Conservation (phyloP, 164 flowering plant genomes). For the Tetracentron sinense region DNA sequence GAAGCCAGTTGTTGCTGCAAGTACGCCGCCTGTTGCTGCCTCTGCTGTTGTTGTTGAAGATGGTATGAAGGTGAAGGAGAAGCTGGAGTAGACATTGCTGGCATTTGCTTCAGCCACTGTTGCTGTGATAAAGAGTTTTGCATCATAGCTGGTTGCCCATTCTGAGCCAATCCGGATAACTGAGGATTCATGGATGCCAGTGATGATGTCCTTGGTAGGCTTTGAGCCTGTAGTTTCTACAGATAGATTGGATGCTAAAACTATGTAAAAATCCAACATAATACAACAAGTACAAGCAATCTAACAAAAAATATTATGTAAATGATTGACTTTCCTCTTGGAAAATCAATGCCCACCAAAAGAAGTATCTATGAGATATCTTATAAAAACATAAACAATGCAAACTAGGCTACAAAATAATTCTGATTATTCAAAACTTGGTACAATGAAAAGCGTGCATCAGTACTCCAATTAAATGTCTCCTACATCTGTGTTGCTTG, state of each 20-base stretch:
- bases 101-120: constrained; percentile 82
- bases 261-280: not conserved
- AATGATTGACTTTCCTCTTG: not conserved
- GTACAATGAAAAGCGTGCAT: not conserved
- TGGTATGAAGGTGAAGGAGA: constrained; percentile 71
- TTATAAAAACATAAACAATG: too few species aligned
- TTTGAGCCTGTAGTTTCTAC: constrained; percentile 59
- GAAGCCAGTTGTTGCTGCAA: constrained; percentile 71
- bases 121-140: constrained; percentile 70
- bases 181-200: constrained; percentile 69
- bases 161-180: constrained; percentile 69
- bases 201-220: constrained; percentile 56
- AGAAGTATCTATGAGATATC: not conserved
- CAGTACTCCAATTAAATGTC: too few species aligned
- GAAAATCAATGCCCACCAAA: not conserved
- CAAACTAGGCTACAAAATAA: not conserved
- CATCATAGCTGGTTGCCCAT: constrained; percentile 64
- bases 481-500: too few species aligned
- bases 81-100: constrained; percentile 59
- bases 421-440: too few species aligned
- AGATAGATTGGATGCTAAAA: constrained; percentile 12
- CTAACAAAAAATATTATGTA: not conserved
- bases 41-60: constrained; percentile 52
- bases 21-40: constrained; percentile 46
- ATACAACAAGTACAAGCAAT: not conserved